Percentiles rank a stretch among this genome's conserved stretches.
phyloP scores from a whole-genome alignment of 1,284 basidiomycete species.

The Coniophora puteana region DNA sequence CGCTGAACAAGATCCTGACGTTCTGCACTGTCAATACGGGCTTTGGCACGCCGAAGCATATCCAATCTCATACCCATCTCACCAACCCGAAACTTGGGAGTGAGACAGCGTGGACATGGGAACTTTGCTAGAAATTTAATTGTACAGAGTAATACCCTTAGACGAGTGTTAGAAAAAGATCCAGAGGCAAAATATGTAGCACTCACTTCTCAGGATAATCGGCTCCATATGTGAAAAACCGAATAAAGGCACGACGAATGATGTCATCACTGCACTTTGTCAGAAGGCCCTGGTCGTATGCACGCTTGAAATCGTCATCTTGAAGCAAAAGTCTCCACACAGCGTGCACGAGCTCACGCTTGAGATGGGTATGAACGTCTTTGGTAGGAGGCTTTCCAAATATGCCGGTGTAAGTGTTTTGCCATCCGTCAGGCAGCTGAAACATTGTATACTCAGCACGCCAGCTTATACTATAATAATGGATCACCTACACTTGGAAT shows the following conservation, averaged over 20 bases:
- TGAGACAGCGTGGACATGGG: slow-evolving; percentile 25
- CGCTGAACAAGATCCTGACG: neutral
- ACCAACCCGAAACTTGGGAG: slow-evolving; percentile 16
- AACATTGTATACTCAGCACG: neutral
- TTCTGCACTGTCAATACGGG: neutral
- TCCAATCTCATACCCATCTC: slow-evolving; percentile 7
- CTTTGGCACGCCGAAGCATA: neutral
- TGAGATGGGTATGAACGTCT: slow-evolving; percentile 21
- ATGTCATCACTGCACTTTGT: slow-evolving; percentile 28
- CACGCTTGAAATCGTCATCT: slow-evolving; percentile 25
- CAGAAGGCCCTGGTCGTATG: slow-evolving; percentile 27
- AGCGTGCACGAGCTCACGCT: slow-evolving; percentile 29
- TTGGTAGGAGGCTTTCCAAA: slow-evolving; percentile 13
- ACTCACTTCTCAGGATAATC: slow-evolving; percentile 35
- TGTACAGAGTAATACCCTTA: slow-evolving; percentile 24
- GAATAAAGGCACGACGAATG: slow-evolving; percentile 17
- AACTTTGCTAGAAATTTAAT: slow-evolving; percentile 21
- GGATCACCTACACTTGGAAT: slow-evolving; percentile 21
- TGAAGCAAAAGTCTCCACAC: slow-evolving; percentile 26
- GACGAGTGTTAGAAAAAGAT: neutral
- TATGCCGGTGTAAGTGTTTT: slow-evolving; percentile 17
- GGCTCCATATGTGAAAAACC: slow-evolving; percentile 29
- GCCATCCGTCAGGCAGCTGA: slow-evolving; percentile 18
- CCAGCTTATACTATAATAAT: slow-evolving; percentile 8
- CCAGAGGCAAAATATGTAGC: neutral